Evolutionary conservation across 2,329 filamentous ascomycete species (phyloP), one percentile per base, ranked within the genome.

Genomic region (Monosporascus sp.): DNA sequence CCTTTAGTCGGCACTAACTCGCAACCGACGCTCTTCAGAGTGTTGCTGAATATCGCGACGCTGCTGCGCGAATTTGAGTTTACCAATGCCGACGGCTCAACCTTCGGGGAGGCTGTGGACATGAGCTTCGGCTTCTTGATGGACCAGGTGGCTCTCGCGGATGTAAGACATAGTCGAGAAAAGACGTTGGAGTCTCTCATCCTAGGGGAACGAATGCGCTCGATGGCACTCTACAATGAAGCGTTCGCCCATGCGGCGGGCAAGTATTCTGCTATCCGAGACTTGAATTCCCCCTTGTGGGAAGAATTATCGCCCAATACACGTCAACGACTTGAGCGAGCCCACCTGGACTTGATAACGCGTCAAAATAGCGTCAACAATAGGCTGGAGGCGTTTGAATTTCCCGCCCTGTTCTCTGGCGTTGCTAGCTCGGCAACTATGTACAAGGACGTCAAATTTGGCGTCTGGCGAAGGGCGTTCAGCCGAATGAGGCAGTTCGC

Each of bases 231-330:
- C 2, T 97, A 96, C 72, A 90, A 89, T 54, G 91, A 97, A 70
- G 91, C 90, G 0, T 97, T 97, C 65, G 85, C 91, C 5, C 94
- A 97, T 69, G 91, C 87, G 0, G 91, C 89, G 9, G 94, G 93
- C 49, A 95, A 94, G 70, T 90, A 93, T 55, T 81, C 89, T 20
- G 79, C 91, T 35, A 83, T 91, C 55, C 79, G 85, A 52, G 76
- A 80, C 2, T 72, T 91, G 47, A 81, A 84, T 44, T 85, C 84
- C 49, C 82, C 85, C 0, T 82, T 94, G 48, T 92, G 85, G 68
- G 75, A 79, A 26, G 76, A 88, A 63, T 81, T 97, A 43, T 89
- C 86, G 2, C 70, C 76, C 0, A 79, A 82, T 57, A 96, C 92
- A 0, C 82, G 84, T 46, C 88, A 90, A 61, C 84, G 89, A n/a